Evolutionary conservation across 768 basidiomycete species (phyloP), one percentile per base, ranked within the genome.

Genomic region (Lentinula sp.): DNA sequence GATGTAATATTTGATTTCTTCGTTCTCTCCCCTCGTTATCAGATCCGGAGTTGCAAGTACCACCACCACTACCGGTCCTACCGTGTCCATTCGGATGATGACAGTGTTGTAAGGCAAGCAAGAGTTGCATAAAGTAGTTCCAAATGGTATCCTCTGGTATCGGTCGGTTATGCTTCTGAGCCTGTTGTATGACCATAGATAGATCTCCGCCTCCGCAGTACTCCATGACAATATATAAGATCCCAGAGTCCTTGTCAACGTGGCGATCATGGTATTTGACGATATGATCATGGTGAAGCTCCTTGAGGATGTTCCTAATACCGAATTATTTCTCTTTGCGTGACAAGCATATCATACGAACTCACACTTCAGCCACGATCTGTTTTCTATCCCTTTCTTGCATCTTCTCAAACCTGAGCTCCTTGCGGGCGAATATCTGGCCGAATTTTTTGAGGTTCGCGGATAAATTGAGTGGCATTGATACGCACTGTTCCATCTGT

Each of bases 171-270:
- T 84, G 78, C 69, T 85, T 87, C 62, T 78, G 72, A 1, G 90
- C 84, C 63, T 86, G 87, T 68, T 93, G 91, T 72, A 98, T 97
- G 68, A 97, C 74, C 39, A 83, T 77, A 1, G 92, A 92, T 58
- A 99, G 82, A 76, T 99, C 97, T 11, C 97, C 97, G 21, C 95
- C 95, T 4, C 93, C 95, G 69, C 97, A 99, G 71, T 93, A 98
- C 76, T 99, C 97, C 97, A 98, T 99, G 65, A 98, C 80, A 63
- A 99, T 98, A 72, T 98, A 98, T 48, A 98, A 84, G 60, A 95
- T 91, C 21, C 93, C 93, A 28, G 80, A 80, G 55, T 95, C 91
- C 63, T 90, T 81, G 77, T 99, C 97, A 61, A 98, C 92, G 69
- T 90, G 80, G 63, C 94, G 83, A 79, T 97, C 94, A 67, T 93